Conservation (phyloP, 192 early-diverging fungal species). For the Rhizophagus sp. region DNA sequence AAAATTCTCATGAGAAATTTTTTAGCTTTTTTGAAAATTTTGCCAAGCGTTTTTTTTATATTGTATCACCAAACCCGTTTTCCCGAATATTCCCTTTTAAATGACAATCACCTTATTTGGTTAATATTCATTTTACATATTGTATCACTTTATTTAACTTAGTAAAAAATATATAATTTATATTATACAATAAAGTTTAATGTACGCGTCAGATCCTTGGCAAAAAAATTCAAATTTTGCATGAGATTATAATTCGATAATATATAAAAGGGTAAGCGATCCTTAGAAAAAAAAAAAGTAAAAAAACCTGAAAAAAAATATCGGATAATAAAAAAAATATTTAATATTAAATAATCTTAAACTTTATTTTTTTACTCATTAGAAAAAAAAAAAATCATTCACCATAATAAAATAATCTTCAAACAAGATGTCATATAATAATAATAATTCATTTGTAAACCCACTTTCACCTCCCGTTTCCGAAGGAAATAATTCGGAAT, state of each 20-base stretch:
- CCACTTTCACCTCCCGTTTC: constrained; percentile 1
- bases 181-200: neutral
- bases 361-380: no score
- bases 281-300: no score
- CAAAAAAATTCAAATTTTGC: neutral
- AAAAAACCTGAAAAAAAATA: no score
- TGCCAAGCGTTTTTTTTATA: neutral
- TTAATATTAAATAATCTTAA: no score
- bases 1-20: neutral
- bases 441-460: neutral
- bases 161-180: neutral
- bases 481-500: neutral
- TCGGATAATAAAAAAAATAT: no score
- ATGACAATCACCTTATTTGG: neutral
- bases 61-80: neutral
- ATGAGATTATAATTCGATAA: neutral
- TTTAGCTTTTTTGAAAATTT: neutral
- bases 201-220: neutral
- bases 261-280: neutral
- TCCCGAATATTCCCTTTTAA: neutral
- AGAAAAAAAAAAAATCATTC: no score
- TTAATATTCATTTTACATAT: neutral
- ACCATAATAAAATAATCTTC: neutral
- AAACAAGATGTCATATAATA: neutral
- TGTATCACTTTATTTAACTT: neutral